Evolutionary conservation across 2,329 filamentous ascomycete genomes (phyloP), one percentile per base, ranked within the genome.

Genomic region (Pseudodiploospora longispora): DNA sequence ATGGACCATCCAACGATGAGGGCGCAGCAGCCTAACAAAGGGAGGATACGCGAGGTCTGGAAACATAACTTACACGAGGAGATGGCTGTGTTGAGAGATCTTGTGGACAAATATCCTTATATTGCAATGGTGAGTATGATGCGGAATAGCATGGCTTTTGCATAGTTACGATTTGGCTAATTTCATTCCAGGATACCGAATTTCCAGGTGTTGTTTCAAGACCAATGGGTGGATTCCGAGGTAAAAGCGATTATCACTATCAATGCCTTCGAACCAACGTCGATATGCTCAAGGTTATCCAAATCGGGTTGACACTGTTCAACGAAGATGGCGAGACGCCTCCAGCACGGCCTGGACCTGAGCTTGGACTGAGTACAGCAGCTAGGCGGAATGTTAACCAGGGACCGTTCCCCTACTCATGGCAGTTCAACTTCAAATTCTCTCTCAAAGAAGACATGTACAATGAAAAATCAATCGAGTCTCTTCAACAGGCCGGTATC

Each of bases 381-480:
- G 62, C 58, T 31, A 63, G 68, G 50, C 64, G 69, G 49, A 63
- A 64, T 27, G 65, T 62, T 19, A 62, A 52, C 40, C 71, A 65
- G 47, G 65, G 61, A 12, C 74, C 78, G 40, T 82, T 88, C 47
- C 91, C 87, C 10, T 94, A 86, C 60, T 94, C 91, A 12, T 98
- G 93, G 93, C 91, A 96, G 55, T 98, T 98, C 75, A 97, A 98
- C 72, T 98, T 98, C 68, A 85, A 90, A 56, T 98, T 97, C 65
- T 93, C 88, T 2, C 75, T 96, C 7, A 86, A 93, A 53, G 82
- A 91, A 34, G 93, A 98, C 67, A 98, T 98, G 93, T 97, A 94
- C 68, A 93, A 94, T 51, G 85, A 95, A 61, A 85, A 89, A 46
- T 96, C 89, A 10, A 96, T 96, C 53, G 85, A 93, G 52, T 88